A percentile compares a stretch with the other conserved stretches of the same genome.
Evolutionary conservation across 1,139 yeast genomes (phyloP).

Genomic region (Candida anutae): DNA sequence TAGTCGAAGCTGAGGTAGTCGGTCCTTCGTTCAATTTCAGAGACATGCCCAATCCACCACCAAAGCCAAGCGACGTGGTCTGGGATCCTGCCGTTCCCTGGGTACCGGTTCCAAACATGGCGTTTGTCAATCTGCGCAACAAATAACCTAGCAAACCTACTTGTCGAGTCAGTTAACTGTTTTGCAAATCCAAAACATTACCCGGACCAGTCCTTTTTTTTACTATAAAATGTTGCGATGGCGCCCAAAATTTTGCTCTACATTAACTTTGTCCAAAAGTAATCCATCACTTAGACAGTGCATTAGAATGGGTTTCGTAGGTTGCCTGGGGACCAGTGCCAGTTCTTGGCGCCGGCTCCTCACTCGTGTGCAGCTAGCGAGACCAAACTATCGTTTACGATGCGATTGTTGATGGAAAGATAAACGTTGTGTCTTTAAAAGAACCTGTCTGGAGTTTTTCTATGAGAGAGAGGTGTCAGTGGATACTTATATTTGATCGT

Average conservation of each 20-base stretch:
- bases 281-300: conserved; percentile 49
- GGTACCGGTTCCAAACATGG: no score
- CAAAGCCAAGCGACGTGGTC: no score
- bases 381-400: conserved; percentile 16
- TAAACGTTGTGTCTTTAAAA: conserved; percentile 30
- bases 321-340: conserved; percentile 13
- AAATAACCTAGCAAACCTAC: no score
- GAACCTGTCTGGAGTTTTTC: conserved; percentile 44
- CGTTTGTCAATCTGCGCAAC: no score
- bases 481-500: conserved; percentile 29
- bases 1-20: no score
- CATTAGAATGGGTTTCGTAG: conserved; percentile 20
- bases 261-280: conserved; percentile 46
- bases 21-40: no score
- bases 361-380: conserved; percentile 3
- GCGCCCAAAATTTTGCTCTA: conserved; percentile 7
- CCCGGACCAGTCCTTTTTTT: no score
- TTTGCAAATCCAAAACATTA: no score
- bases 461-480: conserved; percentile 52
- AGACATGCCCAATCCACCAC: no score
- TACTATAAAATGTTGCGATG: background rate
- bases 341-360: conserved; percentile 17
- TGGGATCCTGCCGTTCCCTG: no score
- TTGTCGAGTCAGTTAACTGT: no score
- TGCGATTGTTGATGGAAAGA: conserved; percentile 48